Evolutionary conservation across 176 grass and related monocot species (phyloP), one percentile per base, ranked within the genome.

Genomic region (Aegilops speltoides): DNA sequence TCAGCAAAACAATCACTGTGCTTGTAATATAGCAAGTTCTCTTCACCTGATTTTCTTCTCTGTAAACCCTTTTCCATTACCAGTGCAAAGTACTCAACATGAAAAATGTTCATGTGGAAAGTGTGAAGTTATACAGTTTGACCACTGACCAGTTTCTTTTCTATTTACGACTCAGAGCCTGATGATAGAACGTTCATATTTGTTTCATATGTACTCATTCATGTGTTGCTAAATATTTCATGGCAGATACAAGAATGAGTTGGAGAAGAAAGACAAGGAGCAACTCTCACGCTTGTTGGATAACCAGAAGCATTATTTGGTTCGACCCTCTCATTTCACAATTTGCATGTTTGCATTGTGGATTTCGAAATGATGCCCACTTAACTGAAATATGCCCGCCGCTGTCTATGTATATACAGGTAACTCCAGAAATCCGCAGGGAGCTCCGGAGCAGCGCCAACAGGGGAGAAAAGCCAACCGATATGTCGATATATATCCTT

Each of bases 261-360:
- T 98, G 34, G 90, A 92, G 79, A 94, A 82, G 68, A 92, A 86
- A 79, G 90, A 94, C 24, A 98, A 92, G 82, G 96, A 96, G 63
- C 89, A 89, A 38, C 88, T 98, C 82, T 16, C 20, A 38, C 56
- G 70, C 16, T 86, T 98, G 77, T 83, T 96, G 60, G 91, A 96
- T 91, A 80, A 91, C 67, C 96, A 98, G 84, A 98, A 98, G 46
- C 96, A 98, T 74, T 90, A 98, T 88, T 86, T 96, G 84, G 96
- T 98, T 93, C 20, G 60, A 4, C 63, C 56, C 8, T 36, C 63
- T 63, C 23, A 10, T 70, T 61, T 28, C 23, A 15, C 7, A 3
- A 1, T 64, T 36, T 1, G 6, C 46, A 66, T 20, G 40, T 37
- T 17, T 36, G 48, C 62, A 70, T 82, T 48, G 38, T 82, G 67